Percentiles rank a stretch among this genome's conserved stretches.
Conservation (phyloP, 495 filamentous ascomycete genomes). For the Daldinia childiae region DNA sequence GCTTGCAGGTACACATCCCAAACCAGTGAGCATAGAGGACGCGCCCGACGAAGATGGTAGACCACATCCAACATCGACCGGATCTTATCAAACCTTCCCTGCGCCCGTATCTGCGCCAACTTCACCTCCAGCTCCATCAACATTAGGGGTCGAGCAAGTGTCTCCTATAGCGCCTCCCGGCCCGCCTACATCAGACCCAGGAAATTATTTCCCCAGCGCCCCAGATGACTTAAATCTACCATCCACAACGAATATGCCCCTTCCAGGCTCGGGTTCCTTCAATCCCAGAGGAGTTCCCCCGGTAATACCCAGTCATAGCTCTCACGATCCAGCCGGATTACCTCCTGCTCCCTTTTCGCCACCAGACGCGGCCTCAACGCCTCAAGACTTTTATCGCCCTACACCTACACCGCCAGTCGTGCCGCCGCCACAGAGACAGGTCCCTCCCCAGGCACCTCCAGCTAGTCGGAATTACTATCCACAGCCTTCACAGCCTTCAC, state of each 20-base stretch:
- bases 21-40: constrained; percentile 67
- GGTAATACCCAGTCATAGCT: constrained; percentile 31
- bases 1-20: constrained; percentile 57
- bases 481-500: constrained; percentile 27
- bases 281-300: constrained; percentile 31
- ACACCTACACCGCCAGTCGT: constrained; percentile 27
- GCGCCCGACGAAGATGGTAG: constrained; percentile 57
- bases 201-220: constrained; percentile 40
- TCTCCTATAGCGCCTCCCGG: constrained; percentile 50
- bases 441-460: constrained; percentile 27
- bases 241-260: constrained; percentile 42
- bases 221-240: constrained; percentile 42
- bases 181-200: constrained; percentile 44
- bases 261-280: constrained; percentile 25
- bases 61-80: constrained; percentile 45
- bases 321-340: constrained; percentile 41
- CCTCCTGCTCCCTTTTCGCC: constrained; percentile 25
- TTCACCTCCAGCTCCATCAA: constrained; percentile 54
- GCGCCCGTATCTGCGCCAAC: constrained; percentile 49
- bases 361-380: constrained; percentile 17
- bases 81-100: constrained; percentile 50
- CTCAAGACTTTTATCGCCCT: constrained; percentile 43
- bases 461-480: constrained; percentile 30
- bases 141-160: constrained; percentile 45
- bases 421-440: constrained; percentile 30